A percentile compares a stretch with the other conserved stretches of the same genome.
These are phyloP conservation scores for Piloderma croceum DNA, from an alignment of 768 basidiomycete species.

Conservation along the genomic window DNA sequence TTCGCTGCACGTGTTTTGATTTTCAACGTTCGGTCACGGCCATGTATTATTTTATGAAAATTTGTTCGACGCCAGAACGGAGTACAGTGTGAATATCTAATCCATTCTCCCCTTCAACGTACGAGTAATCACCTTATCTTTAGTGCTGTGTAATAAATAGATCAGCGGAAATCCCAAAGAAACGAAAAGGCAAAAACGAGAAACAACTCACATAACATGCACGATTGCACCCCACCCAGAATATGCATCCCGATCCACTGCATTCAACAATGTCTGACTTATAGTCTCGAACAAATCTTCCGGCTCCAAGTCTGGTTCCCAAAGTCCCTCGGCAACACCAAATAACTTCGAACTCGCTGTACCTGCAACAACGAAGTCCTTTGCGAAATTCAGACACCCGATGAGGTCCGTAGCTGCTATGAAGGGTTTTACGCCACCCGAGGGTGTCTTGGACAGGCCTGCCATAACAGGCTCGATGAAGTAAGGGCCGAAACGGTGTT, in stretches of 20 bases:
- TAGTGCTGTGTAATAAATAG: constrained; percentile 49
- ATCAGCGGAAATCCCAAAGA: constrained; percentile 5
- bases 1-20: no score
- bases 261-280: constrained; percentile 91
- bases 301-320: constrained; percentile 95
- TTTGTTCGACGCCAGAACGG: no score
- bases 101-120: constrained; percentile 92
- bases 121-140: constrained; percentile 74
- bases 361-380: constrained; percentile 95
- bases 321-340: constrained; percentile 96
- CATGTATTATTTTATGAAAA: no score
- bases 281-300: constrained; percentile 99
- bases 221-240: constrained; percentile 97
- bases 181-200: constrained; percentile 1
- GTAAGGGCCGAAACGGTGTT: constrained; percentile 93
- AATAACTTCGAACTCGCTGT: constrained; percentile 89
- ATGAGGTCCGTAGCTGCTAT: constrained; percentile 94
- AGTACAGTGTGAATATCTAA: constrained; percentile 31
- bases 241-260: constrained; percentile 92
- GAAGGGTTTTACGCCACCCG: constrained; percentile 78
- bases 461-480: constrained; percentile 97
- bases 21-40: no score
- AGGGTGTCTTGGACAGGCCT: constrained; percentile 70
- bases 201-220: constrained; percentile 77
- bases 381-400: constrained; percentile 88